Evolutionary conservation across 31 red algal genomes (phyloP), one percentile per base, ranked within the genome.

Genomic region (Porphyra umbilicalis): DNA sequence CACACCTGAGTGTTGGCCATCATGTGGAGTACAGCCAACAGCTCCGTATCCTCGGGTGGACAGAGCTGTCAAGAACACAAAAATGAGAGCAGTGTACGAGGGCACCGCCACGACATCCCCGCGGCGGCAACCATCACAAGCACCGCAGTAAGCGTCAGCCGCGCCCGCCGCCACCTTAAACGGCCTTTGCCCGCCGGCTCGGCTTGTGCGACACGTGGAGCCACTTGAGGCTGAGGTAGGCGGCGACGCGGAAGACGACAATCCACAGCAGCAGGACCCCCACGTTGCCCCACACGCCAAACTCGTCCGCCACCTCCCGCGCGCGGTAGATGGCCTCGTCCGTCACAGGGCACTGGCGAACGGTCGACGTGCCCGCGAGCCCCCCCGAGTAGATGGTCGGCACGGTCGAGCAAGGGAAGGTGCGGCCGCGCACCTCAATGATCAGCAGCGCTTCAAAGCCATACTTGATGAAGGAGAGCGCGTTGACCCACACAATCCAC

Each of bases 381-480:
- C 18, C 87, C 83, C 13, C 78, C 37, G 33, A 85, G 79, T 20
- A 90, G 29, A 80, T 82, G 79, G 7, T 80, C 88, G 44, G 40
- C 40, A 33, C n/a, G 32, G 38, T 79, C 67, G 74, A 81, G 83
- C 93, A 95, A 1, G 75, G 38, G 34, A 89, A 95, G 30, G 75
- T 80, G 31, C 81, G 35, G 2, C 89, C 89, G 46, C 81, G 75
- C 38, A 95, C 37, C 71, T 95, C 93, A 2, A 77, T 87, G 11
- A 87, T 79, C 4, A 92, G 83, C 77, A 95, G 75, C 2, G 89
- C 85, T 10, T 86, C 82, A 77, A 83, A 92, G 13, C 86, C 81
- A 39, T 92, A 92, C 79, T 85, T 91, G 39, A 97, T 87, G 35
- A 91, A 97, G 80, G 88, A 92, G 6, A 97, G 14, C 29, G 81